Evolutionary conservation across 2,329 filamentous ascomycete species (phyloP).

Genomic region (Clarireedia monteithiana): DNA sequence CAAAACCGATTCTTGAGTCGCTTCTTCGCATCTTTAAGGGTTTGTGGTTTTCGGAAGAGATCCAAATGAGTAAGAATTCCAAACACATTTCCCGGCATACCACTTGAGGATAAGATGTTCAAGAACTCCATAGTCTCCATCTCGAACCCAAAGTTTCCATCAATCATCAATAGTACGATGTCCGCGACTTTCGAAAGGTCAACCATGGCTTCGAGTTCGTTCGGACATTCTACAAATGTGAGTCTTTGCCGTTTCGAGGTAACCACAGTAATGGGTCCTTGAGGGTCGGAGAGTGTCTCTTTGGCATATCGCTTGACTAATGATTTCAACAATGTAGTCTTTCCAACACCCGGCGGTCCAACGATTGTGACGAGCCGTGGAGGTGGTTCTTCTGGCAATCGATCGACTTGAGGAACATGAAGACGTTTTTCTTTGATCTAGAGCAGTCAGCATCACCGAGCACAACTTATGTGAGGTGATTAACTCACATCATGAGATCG

Average conservation of each 20-base stretch:
- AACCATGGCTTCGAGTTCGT: slow-evolving; percentile 92
- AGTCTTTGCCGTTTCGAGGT: slow-evolving; percentile 92
- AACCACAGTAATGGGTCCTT: slow-evolving; percentile 89
- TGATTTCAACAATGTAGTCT: slow-evolving; percentile 92
- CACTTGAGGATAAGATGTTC: slow-evolving; percentile 84
- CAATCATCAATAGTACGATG: slow-evolving; percentile 95
- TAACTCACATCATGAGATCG: slow-evolving; percentile 44
- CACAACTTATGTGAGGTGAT: not conserved
- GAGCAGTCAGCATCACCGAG: slow-evolving; percentile 8
- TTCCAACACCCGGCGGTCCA: slow-evolving; percentile 89
- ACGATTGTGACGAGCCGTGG: slow-evolving; percentile 90
- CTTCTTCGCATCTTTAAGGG: slow-evolving; percentile 91
- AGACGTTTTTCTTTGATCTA: slow-evolving; percentile 91
- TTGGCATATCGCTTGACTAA: slow-evolving; percentile 92
- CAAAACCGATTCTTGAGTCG: slow-evolving; percentile 90
- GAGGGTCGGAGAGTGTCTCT: slow-evolving; percentile 82
- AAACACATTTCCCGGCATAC: slow-evolving; percentile 98
- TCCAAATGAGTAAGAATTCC: slow-evolving; percentile 95
- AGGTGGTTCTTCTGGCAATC: slow-evolving; percentile 89
- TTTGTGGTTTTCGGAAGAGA: slow-evolving; percentile 88
- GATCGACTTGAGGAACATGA: slow-evolving; percentile 93
- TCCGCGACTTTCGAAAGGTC: slow-evolving; percentile 96
- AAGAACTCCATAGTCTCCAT: slow-evolving; percentile 99
- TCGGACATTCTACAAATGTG: slow-evolving; percentile 96
- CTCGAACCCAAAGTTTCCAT: slow-evolving; percentile 97